Conservation (phyloP, 768 basidiomycete species). For the Asterophora lycoperdoides region DNA sequence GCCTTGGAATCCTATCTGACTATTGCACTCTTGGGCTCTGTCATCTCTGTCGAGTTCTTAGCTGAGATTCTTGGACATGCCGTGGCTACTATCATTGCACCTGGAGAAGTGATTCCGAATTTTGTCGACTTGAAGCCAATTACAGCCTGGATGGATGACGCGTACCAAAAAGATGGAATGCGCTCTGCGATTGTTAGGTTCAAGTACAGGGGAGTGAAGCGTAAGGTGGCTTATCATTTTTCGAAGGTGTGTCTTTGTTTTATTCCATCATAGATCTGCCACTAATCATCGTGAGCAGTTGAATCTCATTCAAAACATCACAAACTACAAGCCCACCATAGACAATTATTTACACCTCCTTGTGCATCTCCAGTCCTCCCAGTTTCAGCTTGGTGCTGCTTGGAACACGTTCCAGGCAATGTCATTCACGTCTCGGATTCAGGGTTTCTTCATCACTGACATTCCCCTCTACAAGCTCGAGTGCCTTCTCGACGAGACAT, state of each 20-base stretch:
- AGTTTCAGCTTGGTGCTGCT: neutral
- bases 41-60: neutral
- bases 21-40: slow-evolving; percentile 2
- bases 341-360: neutral
- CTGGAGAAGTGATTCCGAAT: slow-evolving; percentile 1
- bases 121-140: neutral
- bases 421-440: slow-evolving; percentile 2
- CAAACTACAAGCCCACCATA: slow-evolving; percentile 1
- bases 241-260: neutral
- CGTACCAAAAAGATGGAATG: neutral
- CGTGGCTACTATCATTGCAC: neutral
- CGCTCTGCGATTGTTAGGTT: neutral
- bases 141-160: neutral
- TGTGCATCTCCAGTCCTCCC: neutral
- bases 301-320: neutral
- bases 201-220: neutral
- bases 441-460: slow-evolving; percentile 7
- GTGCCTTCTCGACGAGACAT: slow-evolving; percentile 20
- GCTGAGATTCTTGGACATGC: too few relatives aligned
- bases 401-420: neutral
- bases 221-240: neutral
- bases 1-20: too few relatives aligned
- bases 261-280: too few relatives aligned
- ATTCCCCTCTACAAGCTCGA: slow-evolving; percentile 19
- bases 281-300: neutral